These are phyloP conservation scores for Tetracentron sinense DNA, from an alignment of 164 flowering plant genomes.

Conservation along the genomic window DNA sequence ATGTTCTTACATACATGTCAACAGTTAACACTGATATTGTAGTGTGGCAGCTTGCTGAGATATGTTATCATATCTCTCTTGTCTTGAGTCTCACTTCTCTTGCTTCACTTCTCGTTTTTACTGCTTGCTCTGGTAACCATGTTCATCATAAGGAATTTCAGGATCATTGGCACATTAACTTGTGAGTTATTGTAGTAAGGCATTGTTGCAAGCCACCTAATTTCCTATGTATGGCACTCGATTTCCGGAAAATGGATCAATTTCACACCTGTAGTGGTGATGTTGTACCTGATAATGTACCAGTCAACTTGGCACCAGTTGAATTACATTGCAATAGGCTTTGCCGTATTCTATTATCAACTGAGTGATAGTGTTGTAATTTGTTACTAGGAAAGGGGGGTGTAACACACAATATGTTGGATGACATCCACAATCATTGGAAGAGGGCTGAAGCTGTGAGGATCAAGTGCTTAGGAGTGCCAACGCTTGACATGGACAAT, in stretches of 20 bases:
- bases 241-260: no score
- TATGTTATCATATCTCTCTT: no score
- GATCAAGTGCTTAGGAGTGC: constrained; percentile 89
- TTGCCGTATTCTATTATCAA: not conserved
- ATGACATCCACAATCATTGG: constrained; percentile 97
- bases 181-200: no score
- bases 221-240: no score
- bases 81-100: no score
- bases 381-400: constrained; percentile 65
- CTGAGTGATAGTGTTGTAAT: not conserved
- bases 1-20: no score
- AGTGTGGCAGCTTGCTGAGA: no score
- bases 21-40: no score
- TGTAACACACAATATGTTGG: constrained; percentile 88
- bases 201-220: not conserved
- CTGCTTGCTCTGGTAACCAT: not conserved
- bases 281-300: not conserved
- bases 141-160: not conserved
- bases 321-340: not conserved
- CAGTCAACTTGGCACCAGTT: not conserved
- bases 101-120: no score
- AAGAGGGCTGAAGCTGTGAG: constrained; percentile 96
- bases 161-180: not conserved
- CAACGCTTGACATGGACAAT: constrained; percentile 96
- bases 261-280: not conserved